Evolutionary conservation across 2,329 filamentous ascomycete species (phyloP).

Genomic region (Fusarium avenaceum): DNA sequence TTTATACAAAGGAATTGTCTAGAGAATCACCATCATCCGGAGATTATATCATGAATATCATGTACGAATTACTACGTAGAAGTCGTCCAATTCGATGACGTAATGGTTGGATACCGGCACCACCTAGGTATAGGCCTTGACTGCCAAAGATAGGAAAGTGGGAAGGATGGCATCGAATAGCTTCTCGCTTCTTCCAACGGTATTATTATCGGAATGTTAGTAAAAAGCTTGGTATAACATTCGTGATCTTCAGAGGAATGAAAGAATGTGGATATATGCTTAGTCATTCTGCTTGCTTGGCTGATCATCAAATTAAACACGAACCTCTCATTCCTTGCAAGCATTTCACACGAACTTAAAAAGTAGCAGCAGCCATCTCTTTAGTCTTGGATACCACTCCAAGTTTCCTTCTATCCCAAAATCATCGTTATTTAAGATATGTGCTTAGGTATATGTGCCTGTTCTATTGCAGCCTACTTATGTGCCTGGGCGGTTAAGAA

Average conservation of each 20-base stretch:
- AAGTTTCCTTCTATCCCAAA: neutral
- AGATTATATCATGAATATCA: neutral
- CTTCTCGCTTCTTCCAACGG: neutral
- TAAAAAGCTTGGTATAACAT: neutral
- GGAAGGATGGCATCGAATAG: neutral
- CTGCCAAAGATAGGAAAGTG: no score
- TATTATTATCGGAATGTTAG: neutral
- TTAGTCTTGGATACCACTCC: neutral
- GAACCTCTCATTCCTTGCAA: no score
- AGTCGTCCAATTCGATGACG: constrained; percentile 20
- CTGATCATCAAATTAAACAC: neutral
- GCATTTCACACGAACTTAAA: neutral
- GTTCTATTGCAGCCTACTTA: neutral
- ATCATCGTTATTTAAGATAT: neutral
- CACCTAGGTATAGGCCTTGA: neutral
- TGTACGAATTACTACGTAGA: neutral
- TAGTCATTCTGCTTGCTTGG: neutral
- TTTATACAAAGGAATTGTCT: no score
- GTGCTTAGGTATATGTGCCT: neutral
- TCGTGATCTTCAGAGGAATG: neutral
- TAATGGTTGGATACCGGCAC: neutral
- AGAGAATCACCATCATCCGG: no score
- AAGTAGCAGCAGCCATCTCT: neutral
- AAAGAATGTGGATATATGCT: neutral
- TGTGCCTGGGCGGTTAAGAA: constrained; percentile 16